phyloP scores from a whole-genome alignment of 139 green algal species.

The Chlamydomonas schloesseri region DNA sequence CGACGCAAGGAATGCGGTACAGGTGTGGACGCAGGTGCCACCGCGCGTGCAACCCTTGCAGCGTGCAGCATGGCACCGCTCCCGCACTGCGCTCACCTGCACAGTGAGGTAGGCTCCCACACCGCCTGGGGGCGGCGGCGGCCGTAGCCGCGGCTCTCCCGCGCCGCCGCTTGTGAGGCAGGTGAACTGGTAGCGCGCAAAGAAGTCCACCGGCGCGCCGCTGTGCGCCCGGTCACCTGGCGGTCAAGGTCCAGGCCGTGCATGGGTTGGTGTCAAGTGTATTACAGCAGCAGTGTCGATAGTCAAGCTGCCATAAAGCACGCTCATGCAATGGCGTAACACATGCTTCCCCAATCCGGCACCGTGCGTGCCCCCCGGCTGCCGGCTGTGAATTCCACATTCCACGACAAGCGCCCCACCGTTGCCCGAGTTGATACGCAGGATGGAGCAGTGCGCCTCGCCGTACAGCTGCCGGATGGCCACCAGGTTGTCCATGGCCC shows the following conservation, averaged over 20 bases:
- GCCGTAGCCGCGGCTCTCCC: slow-evolving; percentile 55
- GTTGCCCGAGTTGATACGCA: slow-evolving; percentile 60
- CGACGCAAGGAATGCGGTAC: no score
- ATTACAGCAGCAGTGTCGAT: no score
- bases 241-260: no score
- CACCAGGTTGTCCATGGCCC: slow-evolving; percentile 53
- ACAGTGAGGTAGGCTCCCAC: slow-evolving; percentile 52
- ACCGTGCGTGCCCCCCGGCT: no score
- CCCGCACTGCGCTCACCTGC: not conserved
- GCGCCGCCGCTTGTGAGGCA: slow-evolving; percentile 51
- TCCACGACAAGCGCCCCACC: slow-evolving; percentile 10
- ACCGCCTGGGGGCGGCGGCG: slow-evolving; percentile 48
- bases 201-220: slow-evolving; percentile 53
- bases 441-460: slow-evolving; percentile 54
- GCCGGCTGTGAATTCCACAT: no score
- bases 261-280: no score
- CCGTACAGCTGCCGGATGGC: slow-evolving; percentile 49
- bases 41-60: no score
- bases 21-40: not conserved
- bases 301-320: no score
- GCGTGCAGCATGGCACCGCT: no score
- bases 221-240: slow-evolving; percentile 24
- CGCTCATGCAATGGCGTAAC: no score
- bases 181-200: slow-evolving; percentile 43
- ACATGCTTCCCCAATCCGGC: no score